Evolutionary conservation across 2,329 filamentous ascomycete genomes (phyloP), one percentile per base, ranked within the genome.

Genomic region (Dothistroma septosporum): DNA sequence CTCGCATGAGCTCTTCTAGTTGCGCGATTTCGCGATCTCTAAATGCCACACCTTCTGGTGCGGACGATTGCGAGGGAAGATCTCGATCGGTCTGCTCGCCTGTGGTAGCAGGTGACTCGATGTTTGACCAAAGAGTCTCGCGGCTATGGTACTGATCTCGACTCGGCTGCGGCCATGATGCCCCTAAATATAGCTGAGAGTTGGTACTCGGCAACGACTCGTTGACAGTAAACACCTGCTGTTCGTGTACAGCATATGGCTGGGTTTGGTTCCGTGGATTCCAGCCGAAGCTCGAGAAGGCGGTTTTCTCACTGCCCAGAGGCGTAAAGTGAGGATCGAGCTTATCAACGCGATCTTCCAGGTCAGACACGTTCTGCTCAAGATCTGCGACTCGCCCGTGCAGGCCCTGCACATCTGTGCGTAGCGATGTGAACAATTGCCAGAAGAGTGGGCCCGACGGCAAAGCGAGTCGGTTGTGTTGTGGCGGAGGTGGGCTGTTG

Each of bases 21-120:
- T 59, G 58, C 46, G 61, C 59, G 35, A 72, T 70, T 53, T 72
- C 69, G 19, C 63, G 61, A 55, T 72, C 68, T 52, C 69, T 58
- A 47, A 70, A 72, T 16, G 65, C 68, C 10, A 70, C 64, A 19
- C 68, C 63, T 59, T 64, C 64, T 10, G 57, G 33, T 28, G 56
- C 58, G 11, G 57, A 21, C 19, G 33, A 24, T 32, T 16, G 12
- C 16, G 22, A 41, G 22, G 14, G 22, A 19, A 4, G 11, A 9
- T 8, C 10, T 44, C 11, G 46, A 33, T 10, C 48, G 9, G 12
- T 21, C 16, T 53, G 22, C 16, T 35, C 31, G 31, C 10, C 24
- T 5, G 50, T 31, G 31, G 22, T 24, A 32, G 49, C 33, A 14
- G 49, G 50, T 14, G 35, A n/a, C 12, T 53, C 50, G n/a, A 35